Base-by-base conservation (phyloP, 345 rosid genomes). In the Eucalyptus marginata region DNA sequence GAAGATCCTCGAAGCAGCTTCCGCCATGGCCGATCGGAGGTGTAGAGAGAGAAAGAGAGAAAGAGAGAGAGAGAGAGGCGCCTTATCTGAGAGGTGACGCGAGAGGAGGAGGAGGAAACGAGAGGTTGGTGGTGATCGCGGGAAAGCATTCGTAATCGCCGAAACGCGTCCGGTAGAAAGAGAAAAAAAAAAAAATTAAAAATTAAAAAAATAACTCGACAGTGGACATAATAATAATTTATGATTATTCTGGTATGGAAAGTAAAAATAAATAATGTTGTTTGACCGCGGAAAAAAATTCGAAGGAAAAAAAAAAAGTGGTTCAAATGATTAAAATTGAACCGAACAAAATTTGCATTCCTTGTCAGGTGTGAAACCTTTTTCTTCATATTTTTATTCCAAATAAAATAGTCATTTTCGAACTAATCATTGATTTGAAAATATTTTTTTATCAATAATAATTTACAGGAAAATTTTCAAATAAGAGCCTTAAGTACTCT, bases 21-120 rank as follows among this genome's bases (percentile, higher is more conserved):
- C 88, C 18, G 90, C 90, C 88, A 86, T 86, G 90, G 47, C 84
- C 84, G 84, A 76, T 76, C 84, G 24, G 84, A 10, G 13, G 84
- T 10, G 7, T 5, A 56, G 68, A 16, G 52, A 59, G 52, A 49
- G 62, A 59, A 64, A 33, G 58, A n/a, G 36, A 36, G 36, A 47
- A 49, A 25, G 85, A 49, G 59, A 46, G 9, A 54, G 49, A 14
- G 29, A 58, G 40, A 46, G 87, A 83, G 46, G 20, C 14, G 56
- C 56, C 90, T 85, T 89, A 89, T 89, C 89, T 40, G 46, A 36
- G 83, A n/a, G 62, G 44, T 84, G 80, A 88, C 36, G 33, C 27
- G 71, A 64, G 50, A 24, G 49, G 87, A 56, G 49, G 87, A 56
- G 46, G 89, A 71, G 49, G 66, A 20, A 85, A 58, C 15, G 56